A percentile compares a stretch with the other conserved stretches of the same genome.
phyloP scores from a whole-genome alignment of 73 alveolate species.

The Tetrahymena thermophila region DNA sequence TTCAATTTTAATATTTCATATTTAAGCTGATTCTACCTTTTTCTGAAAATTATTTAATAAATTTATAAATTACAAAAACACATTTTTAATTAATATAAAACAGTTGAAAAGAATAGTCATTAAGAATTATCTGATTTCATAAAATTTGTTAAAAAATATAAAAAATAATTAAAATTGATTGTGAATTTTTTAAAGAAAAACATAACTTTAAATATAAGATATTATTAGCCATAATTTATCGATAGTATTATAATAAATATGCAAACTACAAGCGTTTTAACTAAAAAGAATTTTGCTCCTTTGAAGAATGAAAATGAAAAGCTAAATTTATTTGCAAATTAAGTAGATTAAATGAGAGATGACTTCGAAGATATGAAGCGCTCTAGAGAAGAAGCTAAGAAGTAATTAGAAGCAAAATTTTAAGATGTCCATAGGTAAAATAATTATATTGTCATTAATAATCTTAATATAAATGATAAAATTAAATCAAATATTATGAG shows the following conservation, averaged over 20 bases:
- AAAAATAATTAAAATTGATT: too few relatives aligned
- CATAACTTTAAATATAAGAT: not conserved
- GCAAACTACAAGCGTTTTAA: conserved; percentile 33
- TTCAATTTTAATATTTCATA: too few relatives aligned
- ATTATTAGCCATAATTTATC: not conserved
- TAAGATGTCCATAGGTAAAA: conserved; percentile 74
- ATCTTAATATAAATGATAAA: not conserved
- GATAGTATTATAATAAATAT: not conserved
- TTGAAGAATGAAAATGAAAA: conserved; percentile 71
- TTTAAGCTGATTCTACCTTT: too few relatives aligned
- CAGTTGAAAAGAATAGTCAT: not conserved
- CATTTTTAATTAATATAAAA: too few relatives aligned
- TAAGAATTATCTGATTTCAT: too few relatives aligned
- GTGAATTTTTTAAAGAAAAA: not conserved
- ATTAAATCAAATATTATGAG: not conserved
- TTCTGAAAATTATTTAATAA: too few relatives aligned
- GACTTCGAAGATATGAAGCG: conserved; percentile 92
- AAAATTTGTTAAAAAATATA: not conserved
- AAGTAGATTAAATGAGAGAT: conserved; percentile 78
- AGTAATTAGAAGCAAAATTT: conserved; percentile 93
- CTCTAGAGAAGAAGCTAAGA: conserved; percentile 87
- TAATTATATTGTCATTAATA: not conserved
- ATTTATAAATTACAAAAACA: not conserved
- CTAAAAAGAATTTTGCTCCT: conserved; percentile 15
- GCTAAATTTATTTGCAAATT: conserved; percentile 68